Evolutionary conservation across 768 basidiomycete species (phyloP), one percentile per base, ranked within the genome.

Genomic region (Cyclocybe aegerita): DNA sequence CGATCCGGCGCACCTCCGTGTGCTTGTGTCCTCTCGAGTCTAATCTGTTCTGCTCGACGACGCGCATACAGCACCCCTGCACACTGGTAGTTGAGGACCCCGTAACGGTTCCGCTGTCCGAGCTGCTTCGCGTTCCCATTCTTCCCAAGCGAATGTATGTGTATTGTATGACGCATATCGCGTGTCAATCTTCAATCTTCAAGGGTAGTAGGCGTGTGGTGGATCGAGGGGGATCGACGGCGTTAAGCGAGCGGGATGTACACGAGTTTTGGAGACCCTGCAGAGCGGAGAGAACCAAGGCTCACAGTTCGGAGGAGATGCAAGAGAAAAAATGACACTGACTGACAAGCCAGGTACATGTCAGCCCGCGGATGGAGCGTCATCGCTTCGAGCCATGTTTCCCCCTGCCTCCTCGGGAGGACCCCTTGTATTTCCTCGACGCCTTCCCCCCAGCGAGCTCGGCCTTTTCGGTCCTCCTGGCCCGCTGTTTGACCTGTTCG

Each of bases 391-490:
- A 57, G 49, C 52, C 48, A 45, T 54, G 53, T 30, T 32, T 47
- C 56, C 57, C 42, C 46, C 64, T 66, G 29, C 49, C 52, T 23
- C 55, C 49, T 5, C 34, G 31, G 40, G 30, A 11, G 52, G 49
- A 49, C 45, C 16, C 15, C 62, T 67, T 55, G 12, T 44, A 36
- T 62, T 72, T 81, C 56, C 78, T 70, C 14, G 75, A 67, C 8
- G 74, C 73, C 61, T 79, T 87, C 23, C 85, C 87, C 36, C 88
- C 83, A 23, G 87, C 88, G 40, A 79, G 67, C 57, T 81, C 82
- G 9, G 86, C 88, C 65, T 90, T 90, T 65, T 90, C 84, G 4
- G 77, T 75, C 59, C 83, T 78, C 46, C 88, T 75, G 38, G 71
- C 76, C 37, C 71, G 73, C 63, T 92, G 88, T 63, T 86, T 89